Percentiles rank a stretch among this genome's conserved stretches.
These are phyloP conservation scores for Kluyveromyces sp. DNA, from an alignment of 1,139 yeast species.

Conservation along the genomic window DNA sequence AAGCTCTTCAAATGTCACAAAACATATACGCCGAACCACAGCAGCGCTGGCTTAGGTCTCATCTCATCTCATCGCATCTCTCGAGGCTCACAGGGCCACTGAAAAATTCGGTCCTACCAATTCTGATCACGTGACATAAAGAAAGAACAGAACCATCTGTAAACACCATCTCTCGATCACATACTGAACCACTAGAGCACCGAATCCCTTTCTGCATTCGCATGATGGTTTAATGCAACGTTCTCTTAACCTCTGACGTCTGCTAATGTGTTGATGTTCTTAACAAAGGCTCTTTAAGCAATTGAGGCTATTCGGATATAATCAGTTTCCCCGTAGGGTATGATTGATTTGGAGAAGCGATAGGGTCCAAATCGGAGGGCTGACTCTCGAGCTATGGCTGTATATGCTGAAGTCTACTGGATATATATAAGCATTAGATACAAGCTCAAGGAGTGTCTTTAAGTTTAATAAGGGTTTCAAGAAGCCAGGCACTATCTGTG, in stretches of 20 bases:
- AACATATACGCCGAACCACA: no score
- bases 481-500: no score
- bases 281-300: not conserved
- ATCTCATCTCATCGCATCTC: constrained; percentile 6
- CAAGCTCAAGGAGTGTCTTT: no score
- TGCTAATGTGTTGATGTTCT: not conserved
- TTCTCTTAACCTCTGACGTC: no score
- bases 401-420: no score
- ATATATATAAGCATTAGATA: no score
- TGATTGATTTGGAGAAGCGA: not conserved
- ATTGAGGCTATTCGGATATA: not conserved
- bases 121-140: not conserved
- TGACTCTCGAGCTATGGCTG: no score
- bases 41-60: not conserved
- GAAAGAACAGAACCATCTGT: no score
- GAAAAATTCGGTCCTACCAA: constrained; percentile 1
- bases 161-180: no score
- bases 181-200: no score
- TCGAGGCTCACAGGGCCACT: no score
- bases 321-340: not conserved
- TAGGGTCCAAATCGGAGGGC: not conserved
- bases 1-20: not conserved
- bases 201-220: not conserved
- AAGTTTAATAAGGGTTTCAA: no score
- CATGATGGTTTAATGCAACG: not conserved